A percentile compares a stretch with the other conserved stretches of the same genome.
phyloP scores from a whole-genome alignment of 2,329 filamentous ascomycete genomes.

The Ceratocystis harringtonii region DNA sequence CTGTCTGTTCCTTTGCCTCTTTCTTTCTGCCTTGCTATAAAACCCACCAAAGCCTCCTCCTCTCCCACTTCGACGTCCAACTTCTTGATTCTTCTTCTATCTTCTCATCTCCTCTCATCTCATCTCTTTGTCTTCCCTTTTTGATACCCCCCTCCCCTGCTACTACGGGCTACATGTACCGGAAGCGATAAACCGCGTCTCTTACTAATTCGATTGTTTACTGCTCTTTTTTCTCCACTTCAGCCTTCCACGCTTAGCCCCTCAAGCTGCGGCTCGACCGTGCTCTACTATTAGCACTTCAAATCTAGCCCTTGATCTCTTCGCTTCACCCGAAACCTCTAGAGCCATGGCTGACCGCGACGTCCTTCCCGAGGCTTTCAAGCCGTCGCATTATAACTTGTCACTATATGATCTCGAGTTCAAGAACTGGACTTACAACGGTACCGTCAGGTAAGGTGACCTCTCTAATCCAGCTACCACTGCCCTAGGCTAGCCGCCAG shows the following conservation, averaged over 20 bases:
- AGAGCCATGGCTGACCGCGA: conserved; percentile 43
- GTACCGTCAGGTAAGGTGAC: conserved; percentile 46
- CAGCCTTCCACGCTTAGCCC: conserved; percentile 8
- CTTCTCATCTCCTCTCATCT: not conserved
- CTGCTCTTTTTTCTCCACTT: not conserved
- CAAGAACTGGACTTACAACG: conserved; percentile 59
- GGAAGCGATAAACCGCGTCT: not conserved
- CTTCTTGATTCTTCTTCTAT: not conserved
- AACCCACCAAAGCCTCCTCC: not conserved
- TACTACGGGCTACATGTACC: not conserved
- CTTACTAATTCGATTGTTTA: not conserved
- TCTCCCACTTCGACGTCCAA: not conserved
- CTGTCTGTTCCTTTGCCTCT: not conserved
- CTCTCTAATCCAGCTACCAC: not conserved
- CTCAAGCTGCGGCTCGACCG: conserved; percentile 15
- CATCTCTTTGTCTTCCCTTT: not conserved
- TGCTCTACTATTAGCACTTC: conserved; percentile 22
- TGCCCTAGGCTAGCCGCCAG: not conserved
- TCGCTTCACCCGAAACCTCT: conserved; percentile 17
- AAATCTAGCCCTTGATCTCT: conserved; percentile 20
- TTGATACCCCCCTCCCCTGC: not conserved
- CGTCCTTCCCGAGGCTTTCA: conserved; percentile 49
- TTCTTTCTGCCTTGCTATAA: not conserved
- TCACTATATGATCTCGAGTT: conserved; percentile 74
- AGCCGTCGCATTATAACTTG: conserved; percentile 73